Evolutionary conservation across 257 asterid genomes (phyloP), one percentile per base, ranked within the genome.

Genomic region (Ehretia macrophylla): DNA sequence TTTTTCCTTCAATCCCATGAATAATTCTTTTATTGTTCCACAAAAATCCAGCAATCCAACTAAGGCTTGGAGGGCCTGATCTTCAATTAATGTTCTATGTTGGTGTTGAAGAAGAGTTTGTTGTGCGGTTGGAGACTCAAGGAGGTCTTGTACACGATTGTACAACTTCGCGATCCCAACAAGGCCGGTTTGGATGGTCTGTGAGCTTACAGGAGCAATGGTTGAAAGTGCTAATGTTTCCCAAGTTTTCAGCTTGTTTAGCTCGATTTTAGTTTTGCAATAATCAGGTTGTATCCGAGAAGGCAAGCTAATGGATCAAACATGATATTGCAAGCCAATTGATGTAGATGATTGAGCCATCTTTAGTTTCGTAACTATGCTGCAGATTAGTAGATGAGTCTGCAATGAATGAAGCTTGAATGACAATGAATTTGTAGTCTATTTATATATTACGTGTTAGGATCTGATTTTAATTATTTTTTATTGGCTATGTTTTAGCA

Each of bases 281-380:
- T 78, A 20, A 53, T 32, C 35, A 50, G 68, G 66, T 21, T 56
- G 59, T 37, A 67, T 48, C 56, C 76, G 76, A 53, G 85, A 52
- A 59, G 81, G 85, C 53, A 79, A 54, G 17, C 85, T 75, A 17
- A 75, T 66, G 32, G 85, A 79, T 44, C 85, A 65, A 12, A 60
- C 14, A 39, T 57, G 68, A 12, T 23, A 61, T 64, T 70, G 77
- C 20, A 47, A 47, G 18, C 19, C 20, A 14, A 47, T 16, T 16
- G 51, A 42, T 14, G 64, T 0, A 27, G 57, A 57, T 5, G n/a
- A 37, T 13, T 11, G 11, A 17, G 81, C 79, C 84, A 79, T 78
- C 62, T 51, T 55, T 32, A 5, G 21, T n/a, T n/a, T 19, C 5
- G 51, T 70, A 54, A 14, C 16, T n/a, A 19, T 60, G 58, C 40